Conservation (phyloP, 2,329 filamentous ascomycete genomes). For the Reticulascus tulasneorum region DNA sequence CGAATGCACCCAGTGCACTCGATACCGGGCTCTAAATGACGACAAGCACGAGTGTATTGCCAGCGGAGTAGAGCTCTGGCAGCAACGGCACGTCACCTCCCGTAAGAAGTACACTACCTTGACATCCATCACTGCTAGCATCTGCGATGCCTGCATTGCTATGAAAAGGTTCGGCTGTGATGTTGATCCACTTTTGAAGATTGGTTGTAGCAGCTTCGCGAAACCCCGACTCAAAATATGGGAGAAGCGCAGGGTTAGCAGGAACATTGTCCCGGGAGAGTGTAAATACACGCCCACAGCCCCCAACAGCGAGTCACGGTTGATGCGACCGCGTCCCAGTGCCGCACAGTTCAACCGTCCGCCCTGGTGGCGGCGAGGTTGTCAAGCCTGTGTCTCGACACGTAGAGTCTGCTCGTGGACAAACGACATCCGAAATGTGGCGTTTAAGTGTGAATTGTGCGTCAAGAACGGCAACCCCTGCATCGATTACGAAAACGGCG, state of each 20-base stretch:
- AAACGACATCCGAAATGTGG: conserved; percentile 6
- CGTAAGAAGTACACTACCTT: conserved; percentile 6
- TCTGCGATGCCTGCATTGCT: no score
- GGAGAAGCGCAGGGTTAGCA: no score
- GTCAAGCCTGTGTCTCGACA: conserved; percentile 4
- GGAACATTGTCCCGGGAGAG: neutral
- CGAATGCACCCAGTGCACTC: conserved; percentile 11
- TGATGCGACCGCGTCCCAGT: conserved; percentile 8
- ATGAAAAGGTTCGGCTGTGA: no score
- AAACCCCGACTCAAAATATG: no score
- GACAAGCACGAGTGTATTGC: conserved; percentile 8
- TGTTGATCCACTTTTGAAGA: conserved; percentile 8
- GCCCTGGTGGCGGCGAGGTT: conserved; percentile 16
- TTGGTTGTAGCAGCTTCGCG: conserved; percentile 10
- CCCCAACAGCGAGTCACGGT: neutral
- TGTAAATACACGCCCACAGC: no score
- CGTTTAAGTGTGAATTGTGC: conserved; percentile 16
- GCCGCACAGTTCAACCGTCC: conserved; percentile 4
- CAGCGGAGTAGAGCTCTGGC: conserved; percentile 7
- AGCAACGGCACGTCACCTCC: conserved; percentile 8
- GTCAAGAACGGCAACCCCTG: conserved; percentile 13
- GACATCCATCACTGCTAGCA: no score
- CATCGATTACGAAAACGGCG: conserved; percentile 12
- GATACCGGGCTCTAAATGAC: conserved; percentile 7
- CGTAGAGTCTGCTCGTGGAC: conserved; percentile 4